Base-by-base conservation (phyloP, 2,329 filamentous ascomycete species). In the Tolypocladium capitatum region DNA sequence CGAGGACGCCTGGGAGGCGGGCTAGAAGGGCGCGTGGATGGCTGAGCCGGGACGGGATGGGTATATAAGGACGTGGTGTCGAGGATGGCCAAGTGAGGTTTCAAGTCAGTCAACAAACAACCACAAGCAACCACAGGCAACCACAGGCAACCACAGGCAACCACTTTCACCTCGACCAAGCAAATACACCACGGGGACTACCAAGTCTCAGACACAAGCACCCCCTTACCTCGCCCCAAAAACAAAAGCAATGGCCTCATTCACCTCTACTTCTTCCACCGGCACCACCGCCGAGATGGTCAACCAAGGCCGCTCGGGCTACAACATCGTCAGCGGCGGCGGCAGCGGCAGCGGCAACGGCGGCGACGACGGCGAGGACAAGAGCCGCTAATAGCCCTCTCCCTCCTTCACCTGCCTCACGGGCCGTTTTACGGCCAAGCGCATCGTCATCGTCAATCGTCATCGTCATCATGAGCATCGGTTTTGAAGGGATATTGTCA, bases 301-400 rank as follows among this genome's bases (percentile, higher is more conserved):
- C 58, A 62, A 65, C 64, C 60, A 58, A 51, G 66, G 67, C 56
- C 68, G 63, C 59, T 68, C 63, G 47, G 67, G 68, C 52, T 71
- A 71, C 65, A 70, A 70, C 59, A 61, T 63, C 51, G 63, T 63
- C 53, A 58, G 49, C 48, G 52, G 55, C 48, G 62, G 46, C 43
- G 8, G 41, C 43, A 33, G 45, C 45, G 46, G 40, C 33, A 54
- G 60, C 51, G 50, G 60, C 54, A 24, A 34, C 49, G 62, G 63
- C 48, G 61, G 59, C 36, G 56, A 41, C 49, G 62, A 64, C 48
- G 62, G 57, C 35, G 57, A 41, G 3, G 36, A 43, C 36, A 43
- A 46, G 32, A 18, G 43, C n/a, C 36, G 21, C 32, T 45, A 18
- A 5, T 28, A n/a, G 13, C 20, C 16, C 2, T 13, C 33, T 41